A percentile compares a stretch with the other conserved stretches of the same genome.
Evolutionary conservation across 179 eudicot genomes (phyloP).

Genomic region (Vitellaria paradoxa): DNA sequence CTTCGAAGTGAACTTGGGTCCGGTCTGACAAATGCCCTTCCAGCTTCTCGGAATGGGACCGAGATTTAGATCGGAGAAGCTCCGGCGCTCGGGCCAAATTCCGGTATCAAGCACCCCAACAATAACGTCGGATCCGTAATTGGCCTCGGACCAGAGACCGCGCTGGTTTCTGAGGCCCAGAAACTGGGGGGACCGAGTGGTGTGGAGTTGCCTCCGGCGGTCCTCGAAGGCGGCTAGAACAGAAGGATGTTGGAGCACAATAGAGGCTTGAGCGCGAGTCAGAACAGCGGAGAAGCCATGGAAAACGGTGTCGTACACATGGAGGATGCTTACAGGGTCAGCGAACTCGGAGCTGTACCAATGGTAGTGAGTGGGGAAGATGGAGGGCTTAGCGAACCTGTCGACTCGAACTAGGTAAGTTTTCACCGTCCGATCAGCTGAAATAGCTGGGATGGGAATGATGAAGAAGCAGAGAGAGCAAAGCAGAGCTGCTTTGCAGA

Average conservation of each 20-base stretch:
- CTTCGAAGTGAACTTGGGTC: conserved; percentile 36
- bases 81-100: conserved; percentile 78
- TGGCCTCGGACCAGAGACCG: conserved; percentile 91
- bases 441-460: conserved; percentile 11
- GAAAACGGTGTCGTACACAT: conserved; percentile 80
- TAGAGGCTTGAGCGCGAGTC: conserved; percentile 42
- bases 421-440: conserved; percentile 24
- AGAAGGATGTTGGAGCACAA: conserved; percentile 49
- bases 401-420: conserved; percentile 71
- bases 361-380: conserved; percentile 72
- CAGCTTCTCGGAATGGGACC: conserved; percentile 78
- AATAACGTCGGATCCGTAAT: conserved; percentile 87
- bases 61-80: conserved; percentile 78
- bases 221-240: conserved; percentile 74
- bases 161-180: conserved; percentile 75
- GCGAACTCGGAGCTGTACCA: conserved; percentile 79
- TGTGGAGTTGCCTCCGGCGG: conserved; percentile 62
- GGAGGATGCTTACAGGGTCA: conserved; percentile 51
- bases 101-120: conserved; percentile 88
- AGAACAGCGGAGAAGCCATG: conserved; percentile 80
- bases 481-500: conserved; percentile 5
- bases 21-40: conserved; percentile 71
- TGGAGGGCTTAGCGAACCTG: conserved; percentile 53
- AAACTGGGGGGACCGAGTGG: conserved; percentile 94
- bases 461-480: conserved; percentile 16